Evolutionary conservation across 2,329 filamentous ascomycete genomes (phyloP), one percentile per base, ranked within the genome.

Genomic region (Alternaria brassicae): DNA sequence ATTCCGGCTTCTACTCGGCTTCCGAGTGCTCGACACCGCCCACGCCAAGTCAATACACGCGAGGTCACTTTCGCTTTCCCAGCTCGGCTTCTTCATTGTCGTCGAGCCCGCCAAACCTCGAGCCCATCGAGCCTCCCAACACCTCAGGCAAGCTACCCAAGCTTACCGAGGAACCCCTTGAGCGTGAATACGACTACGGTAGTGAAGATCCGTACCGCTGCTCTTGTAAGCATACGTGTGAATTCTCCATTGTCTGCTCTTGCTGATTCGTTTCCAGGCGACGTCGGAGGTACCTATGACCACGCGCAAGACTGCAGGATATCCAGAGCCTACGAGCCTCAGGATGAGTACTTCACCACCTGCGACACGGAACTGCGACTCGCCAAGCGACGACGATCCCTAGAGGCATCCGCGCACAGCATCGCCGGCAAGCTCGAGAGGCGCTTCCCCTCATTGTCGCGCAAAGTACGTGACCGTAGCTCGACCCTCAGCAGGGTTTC

Each of bases 71-170:
- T 48, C 85, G 88, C 68, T 87, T 86, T 68, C 85, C 88, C 23
- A 94, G 91, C 79, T 95, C 92, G 0, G 84, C 85, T 27, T 96
- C 93, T 1, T 96, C 93, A 5, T 82, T 92, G 56, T 89, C 91
- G 56, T 81, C 84, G 37, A 77, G 74, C 58, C 81, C 85, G 15
- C 80, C 84, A 19, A 73, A 77, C 4, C 79, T 79, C 67, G 87
- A 88, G 7, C 67, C 67, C 79, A 79, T 72, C 78, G 62, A 89
- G 83, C 55, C 89, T 83, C 60, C 89, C 84, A 58, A 84, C 80
- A 50, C 82, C 81, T 81, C 86, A 0, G 82, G 84, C 69, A 91
- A 91, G 78, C 82, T 97, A 62, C 90, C 92, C 15, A 91, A 95
- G 70, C 90, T 97, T 19, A 86, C 93, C 71, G 93, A 97, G 77